Base-by-base conservation (phyloP, 176 grass and related monocot genomes). In the Phoenix roebelenii region DNA sequence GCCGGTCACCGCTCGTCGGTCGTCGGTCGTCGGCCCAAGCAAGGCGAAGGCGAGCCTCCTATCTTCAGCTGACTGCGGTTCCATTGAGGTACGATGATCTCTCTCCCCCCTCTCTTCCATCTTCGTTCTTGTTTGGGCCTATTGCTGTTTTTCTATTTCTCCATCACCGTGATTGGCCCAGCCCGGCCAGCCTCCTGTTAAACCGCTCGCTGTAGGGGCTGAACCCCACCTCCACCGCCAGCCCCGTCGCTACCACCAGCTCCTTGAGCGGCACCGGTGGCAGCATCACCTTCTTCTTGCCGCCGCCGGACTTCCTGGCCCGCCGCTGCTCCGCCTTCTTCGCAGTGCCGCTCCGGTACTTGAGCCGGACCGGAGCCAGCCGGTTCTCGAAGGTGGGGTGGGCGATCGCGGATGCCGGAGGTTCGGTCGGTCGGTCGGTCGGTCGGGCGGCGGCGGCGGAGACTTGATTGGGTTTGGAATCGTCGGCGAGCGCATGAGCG, bases 151-250 rank as follows among this genome's bases (percentile, higher is more conserved):
- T 28, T 28, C 3, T 28, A 4, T 28, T 28, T 3, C 25, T 28
- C 25, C 25, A 28, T 28, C 25, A 4, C 25, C 3, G 24, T 25
- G 24, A 25, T 25, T 25, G 66, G 12, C 92, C 92, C 14, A 91
- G 5, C 26, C 57, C 66, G 0, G 87, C 92, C 1, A 97, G 72
- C 60, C 62, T 52, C 55, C 87, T 84, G 49, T 97, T 85, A 63
- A 97, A 57, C 15, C 78, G 75, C 83, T 91, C 84, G 65, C 84
- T 97, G 65, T 91, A 97, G 3, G 70, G 65, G 19, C 78, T 87
- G 73, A 97, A 83, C 6, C 92, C 92, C 23, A 82, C 58, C 78
- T 97, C 83, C 18, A 97, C 81, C 54, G 84, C 64, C 30, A 82
- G 62, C 18, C 87, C 87, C 10, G 57, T 64, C 2, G 49, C 73